Conservation (phyloP, 495 filamentous ascomycete species). For the Neurospora sp. region DNA sequence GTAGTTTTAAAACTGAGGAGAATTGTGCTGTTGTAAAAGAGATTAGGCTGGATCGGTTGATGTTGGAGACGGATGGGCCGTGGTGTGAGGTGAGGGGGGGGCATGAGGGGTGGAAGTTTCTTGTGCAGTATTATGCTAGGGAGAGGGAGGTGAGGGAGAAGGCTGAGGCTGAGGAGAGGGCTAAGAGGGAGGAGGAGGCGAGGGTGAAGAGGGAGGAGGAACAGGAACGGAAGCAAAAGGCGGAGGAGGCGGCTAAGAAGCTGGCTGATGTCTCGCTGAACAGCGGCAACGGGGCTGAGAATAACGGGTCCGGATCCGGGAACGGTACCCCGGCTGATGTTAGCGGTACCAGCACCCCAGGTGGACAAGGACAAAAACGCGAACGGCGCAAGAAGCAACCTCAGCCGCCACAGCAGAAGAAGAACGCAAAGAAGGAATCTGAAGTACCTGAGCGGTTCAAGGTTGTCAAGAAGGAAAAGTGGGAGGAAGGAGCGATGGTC, state of each 20-base stretch:
- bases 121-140: conserved; percentile 27
- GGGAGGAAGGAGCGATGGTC: conserved; percentile 66
- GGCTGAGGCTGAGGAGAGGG: not conserved
- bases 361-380: not conserved
- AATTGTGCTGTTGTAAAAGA: conserved; percentile 72
- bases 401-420: conserved; percentile 24
- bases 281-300: too few species aligned
- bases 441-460: conserved; percentile 39
- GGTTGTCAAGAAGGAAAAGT: conserved; percentile 87
- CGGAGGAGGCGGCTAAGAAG: not conserved
- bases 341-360: not conserved
- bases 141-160: not conserved
- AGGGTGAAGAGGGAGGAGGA: not conserved
- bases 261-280: not conserved
- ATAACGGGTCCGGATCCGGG: not conserved
- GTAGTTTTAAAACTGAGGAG: conserved; percentile 84
- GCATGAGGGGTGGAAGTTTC: conserved; percentile 51
- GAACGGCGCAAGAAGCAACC: conserved; percentile 7
- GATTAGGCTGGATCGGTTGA: conserved; percentile 61
- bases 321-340: not conserved
- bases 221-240: not conserved
- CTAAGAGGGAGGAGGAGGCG: not conserved
- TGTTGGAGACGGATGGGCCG: conserved; percentile 91
- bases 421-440: conserved; percentile 34
- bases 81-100: conserved; percentile 67